Percentiles rank a stretch among this genome's conserved stretches.
These are phyloP conservation scores for Limnomonas spitsbergensis DNA, from an alignment of 139 green algal species.

Conservation along the genomic window DNA sequence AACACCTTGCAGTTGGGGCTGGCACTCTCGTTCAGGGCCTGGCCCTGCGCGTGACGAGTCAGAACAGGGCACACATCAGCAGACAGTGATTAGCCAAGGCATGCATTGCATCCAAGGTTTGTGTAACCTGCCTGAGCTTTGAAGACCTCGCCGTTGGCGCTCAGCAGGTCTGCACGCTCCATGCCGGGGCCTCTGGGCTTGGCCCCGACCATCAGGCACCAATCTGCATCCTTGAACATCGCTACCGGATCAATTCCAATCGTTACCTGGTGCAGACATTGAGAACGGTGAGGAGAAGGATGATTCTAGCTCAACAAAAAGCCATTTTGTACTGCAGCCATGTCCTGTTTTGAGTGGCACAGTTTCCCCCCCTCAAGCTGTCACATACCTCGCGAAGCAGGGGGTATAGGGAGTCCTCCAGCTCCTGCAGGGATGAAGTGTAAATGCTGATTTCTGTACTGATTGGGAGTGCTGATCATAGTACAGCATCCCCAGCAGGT, in stretches of 20 bases:
- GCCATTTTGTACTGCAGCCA: not conserved
- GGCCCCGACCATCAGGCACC: conserved; percentile 88
- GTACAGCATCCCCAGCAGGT: not conserved
- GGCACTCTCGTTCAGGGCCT: conserved; percentile 78
- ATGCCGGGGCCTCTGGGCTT: conserved; percentile 89
- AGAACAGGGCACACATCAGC: not conserved
- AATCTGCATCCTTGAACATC: conserved; percentile 86
- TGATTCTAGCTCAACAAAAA: not conserved
- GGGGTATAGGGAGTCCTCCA: conserved; percentile 92
- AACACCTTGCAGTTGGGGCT: conserved; percentile 75
- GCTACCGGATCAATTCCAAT: conserved; percentile 76
- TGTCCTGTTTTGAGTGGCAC: not conserved
- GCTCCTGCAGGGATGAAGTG: conserved; percentile 46
- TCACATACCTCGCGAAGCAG: conserved; percentile 72
- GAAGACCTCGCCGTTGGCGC: conserved; percentile 89
- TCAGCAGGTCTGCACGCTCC: conserved; percentile 85
- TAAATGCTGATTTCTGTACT: not conserved
- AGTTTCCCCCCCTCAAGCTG: not conserved
- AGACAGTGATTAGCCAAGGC: too few relatives aligned
- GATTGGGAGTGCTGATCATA: not conserved
- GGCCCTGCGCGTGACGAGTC: conserved; percentile 49
- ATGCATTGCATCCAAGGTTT: too few relatives aligned
- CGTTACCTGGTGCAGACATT: conserved; percentile 59
- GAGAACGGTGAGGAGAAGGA: not conserved
- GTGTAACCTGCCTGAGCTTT: conserved; percentile 62